Percentiles rank a stretch among this genome's conserved stretches.
Evolutionary conservation across 2,329 filamentous ascomycete genomes (phyloP).

Genomic region (Truncatella angustata): DNA sequence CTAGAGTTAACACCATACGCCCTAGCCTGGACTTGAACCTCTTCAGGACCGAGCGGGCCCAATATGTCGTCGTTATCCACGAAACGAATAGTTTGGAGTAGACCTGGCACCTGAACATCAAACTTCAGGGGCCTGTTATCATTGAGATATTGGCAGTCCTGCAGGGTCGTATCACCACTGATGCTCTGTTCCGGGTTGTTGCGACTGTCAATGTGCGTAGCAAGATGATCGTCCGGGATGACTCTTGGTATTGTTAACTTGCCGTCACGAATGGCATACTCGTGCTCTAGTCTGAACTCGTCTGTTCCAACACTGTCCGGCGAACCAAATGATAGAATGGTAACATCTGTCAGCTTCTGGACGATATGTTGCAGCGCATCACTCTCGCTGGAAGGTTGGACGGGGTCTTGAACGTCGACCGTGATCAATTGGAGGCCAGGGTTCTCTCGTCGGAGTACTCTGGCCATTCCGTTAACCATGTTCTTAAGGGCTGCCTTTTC

Average conservation of each 20-base stretch:
- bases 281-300: neutral
- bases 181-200: neutral
- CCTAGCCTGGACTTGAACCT: slow-evolving; percentile 20
- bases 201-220: neutral
- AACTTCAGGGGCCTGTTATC: neutral
- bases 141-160: neutral
- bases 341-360: slow-evolving; percentile 4
- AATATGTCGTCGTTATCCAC: slow-evolving; percentile 10
- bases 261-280: slow-evolving; percentile 9
- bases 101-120: neutral
- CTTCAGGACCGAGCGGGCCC: slow-evolving; percentile 12
- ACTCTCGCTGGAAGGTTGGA: neutral
- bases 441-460: slow-evolving; percentile 16
- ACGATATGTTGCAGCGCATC: neutral
- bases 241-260: slow-evolving; percentile 10
- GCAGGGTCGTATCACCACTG: no score
- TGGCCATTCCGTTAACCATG: slow-evolving; percentile 14
- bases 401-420: slow-evolving; percentile 9
- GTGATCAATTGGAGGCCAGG: slow-evolving; percentile 10
- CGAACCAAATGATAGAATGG: neutral
- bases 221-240: slow-evolving; percentile 7
- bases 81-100: slow-evolving; percentile 1
- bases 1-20: slow-evolving; percentile 15
- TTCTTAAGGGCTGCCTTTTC: slow-evolving; percentile 9
- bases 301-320: neutral